phyloP scores from a whole-genome alignment of 2,329 filamentous ascomycete species.

The Curvularia spicifera region DNA sequence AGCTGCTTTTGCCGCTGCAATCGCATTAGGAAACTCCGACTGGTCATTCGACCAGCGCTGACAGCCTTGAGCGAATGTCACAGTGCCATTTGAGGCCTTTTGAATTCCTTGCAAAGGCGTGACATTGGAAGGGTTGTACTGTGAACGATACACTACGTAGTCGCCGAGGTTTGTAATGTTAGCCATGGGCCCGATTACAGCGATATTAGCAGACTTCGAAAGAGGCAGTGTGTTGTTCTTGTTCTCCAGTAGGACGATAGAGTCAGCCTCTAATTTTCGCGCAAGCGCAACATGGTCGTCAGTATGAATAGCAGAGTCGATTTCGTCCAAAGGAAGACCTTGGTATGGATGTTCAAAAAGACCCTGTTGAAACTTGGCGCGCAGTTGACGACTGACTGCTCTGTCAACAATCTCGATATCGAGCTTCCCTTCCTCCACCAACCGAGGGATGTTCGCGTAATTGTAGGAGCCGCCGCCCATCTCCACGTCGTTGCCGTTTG shows the following conservation, averaged over 20 bases:
- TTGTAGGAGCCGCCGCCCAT: slow-evolving; percentile 80
- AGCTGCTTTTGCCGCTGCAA: slow-evolving; percentile 68
- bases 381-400: slow-evolving; percentile 69
- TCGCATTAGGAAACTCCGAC: slow-evolving; percentile 69
- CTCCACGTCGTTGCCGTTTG: slow-evolving; percentile 74
- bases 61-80: slow-evolving; percentile 73
- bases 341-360: slow-evolving; percentile 74
- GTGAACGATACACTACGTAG: slow-evolving; percentile 71
- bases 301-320: slow-evolving; percentile 67
- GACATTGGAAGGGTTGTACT: slow-evolving; percentile 64
- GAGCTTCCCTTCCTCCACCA: slow-evolving; percentile 67
- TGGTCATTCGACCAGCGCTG: slow-evolving; percentile 75
- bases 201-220: slow-evolving; percentile 70
- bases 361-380: slow-evolving; percentile 72
- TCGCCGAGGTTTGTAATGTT: slow-evolving; percentile 67
- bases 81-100: slow-evolving; percentile 61
- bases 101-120: slow-evolving; percentile 74
- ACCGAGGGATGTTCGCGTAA: slow-evolving; percentile 67
- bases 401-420: slow-evolving; percentile 66
- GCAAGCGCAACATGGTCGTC: slow-evolving; percentile 65
- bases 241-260: slow-evolving; percentile 77
- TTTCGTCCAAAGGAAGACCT: slow-evolving; percentile 62
- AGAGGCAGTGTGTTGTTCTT: slow-evolving; percentile 68
- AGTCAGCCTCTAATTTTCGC: slow-evolving; percentile 70
- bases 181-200: slow-evolving; percentile 78